Conservation (phyloP, 345 rosid genomes). For the Excoecaria cochinchinensis region DNA sequence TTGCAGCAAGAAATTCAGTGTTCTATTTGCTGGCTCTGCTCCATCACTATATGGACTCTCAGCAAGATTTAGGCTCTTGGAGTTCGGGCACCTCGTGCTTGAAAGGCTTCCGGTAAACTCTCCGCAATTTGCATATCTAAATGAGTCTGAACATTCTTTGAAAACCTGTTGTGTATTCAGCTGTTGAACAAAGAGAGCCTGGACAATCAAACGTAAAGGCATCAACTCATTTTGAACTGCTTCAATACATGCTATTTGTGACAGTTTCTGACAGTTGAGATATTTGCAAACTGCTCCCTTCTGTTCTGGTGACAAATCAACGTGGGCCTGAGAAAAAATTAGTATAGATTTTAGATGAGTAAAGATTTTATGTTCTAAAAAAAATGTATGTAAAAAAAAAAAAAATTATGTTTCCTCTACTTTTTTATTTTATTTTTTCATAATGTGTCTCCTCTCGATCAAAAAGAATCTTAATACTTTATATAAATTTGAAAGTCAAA, state of each 20-base stretch:
- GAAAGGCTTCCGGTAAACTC: constrained; percentile 56
- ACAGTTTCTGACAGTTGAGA: constrained; percentile 70
- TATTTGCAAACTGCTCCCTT: constrained; percentile 61
- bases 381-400: too few species aligned
- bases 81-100: constrained; percentile 57
- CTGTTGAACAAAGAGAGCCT: constrained; percentile 75
- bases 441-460: too few species aligned
- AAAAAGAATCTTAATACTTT: too few species aligned
- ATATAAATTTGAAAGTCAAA: too few species aligned
- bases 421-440: too few species aligned
- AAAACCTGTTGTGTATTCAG: constrained; percentile 71
- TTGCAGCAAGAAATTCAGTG: constrained; percentile 41
- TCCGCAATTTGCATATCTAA: constrained; percentile 42
- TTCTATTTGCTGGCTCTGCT: constrained; percentile 37
- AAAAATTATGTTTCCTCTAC: too few species aligned
- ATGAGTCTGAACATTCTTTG: constrained; percentile 69
- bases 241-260: constrained; percentile 66
- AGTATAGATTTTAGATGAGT: too few species aligned
- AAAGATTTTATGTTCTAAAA: too few species aligned
- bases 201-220: constrained; percentile 75
- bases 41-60: constrained; percentile 56
- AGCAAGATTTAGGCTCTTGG: constrained; percentile 41
- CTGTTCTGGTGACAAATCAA: constrained; percentile 56
- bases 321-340: constrained; percentile 65
- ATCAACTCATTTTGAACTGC: constrained; percentile 79